Base-by-base conservation (phyloP, 148 eudicot species). In the Chenopodium berlandieri region DNA sequence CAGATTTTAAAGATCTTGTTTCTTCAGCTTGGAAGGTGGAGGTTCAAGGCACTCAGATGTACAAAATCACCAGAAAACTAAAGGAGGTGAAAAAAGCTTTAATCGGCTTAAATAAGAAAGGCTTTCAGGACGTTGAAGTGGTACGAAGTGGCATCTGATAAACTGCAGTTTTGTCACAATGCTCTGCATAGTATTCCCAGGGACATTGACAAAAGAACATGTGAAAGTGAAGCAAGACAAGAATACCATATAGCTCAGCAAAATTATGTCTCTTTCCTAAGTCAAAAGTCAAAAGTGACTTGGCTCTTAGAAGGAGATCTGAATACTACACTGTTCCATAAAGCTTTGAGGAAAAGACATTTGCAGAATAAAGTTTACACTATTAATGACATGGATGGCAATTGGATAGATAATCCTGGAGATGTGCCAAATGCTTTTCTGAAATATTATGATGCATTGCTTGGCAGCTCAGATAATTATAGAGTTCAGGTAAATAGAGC, bases 381-480 rank as follows among this genome's bases (percentile, higher is more conserved):
- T 1, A 65, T 65, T 9, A 0, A 22, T 9, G 4, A 65, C 1
- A 9, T 8, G 5, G 0, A 0, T 5, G 11, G 27, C 0, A 9
- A 22, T 6, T 63, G 67, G 67, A 9, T 63, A 1, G 27, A 63
- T 2, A 0, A 7, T 5, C 67, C 27, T 4, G 11, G n/a, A 0
- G 9, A 22, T 1, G 27, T 22, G 4, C 0, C 25, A 0, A 22
- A 8, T 7, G 27, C 67, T 1, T 63, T 63, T 1, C 1, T 22
- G 11, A 11, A 63, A 2, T 63, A 16, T 1, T 63, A 63, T 63
- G 8, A 63, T 2, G 0, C 0, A 22, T 4, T 27, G 4, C 6
- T 5, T 63, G 27, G 67, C 2, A 47, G 13, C 0, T 0, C 9
- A 3, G 8, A 63, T 7, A 7, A 63, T 1, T 25, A 9, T 63